Evolutionary conservation across 225 moss, liverwort and hornwort species (phyloP), one percentile per base, ranked within the genome.

Genomic region (Lunularia cruciata): DNA sequence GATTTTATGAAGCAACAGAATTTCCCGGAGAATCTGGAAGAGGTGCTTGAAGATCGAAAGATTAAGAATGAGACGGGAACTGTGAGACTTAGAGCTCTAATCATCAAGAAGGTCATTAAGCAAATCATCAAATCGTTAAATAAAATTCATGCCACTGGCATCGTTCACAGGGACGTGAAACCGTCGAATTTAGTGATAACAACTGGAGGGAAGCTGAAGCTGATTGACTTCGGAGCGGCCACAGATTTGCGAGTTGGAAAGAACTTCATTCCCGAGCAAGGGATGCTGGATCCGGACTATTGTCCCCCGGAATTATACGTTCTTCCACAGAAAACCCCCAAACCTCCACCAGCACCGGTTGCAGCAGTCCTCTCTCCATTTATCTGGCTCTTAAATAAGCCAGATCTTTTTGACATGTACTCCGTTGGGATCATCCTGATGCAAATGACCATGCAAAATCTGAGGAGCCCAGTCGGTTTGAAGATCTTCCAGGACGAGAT

Each of bases 351-450:
- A 39, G 87, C 73, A 9, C 95, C 92, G 6, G 63, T 96, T 25
- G 95, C 95, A 47, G 90, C 89, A 2, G 74, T 82, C 7, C 87
- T 96, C 4, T 96, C 95, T 8, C 95, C 95, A 0, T 73, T 96
- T 32, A 71, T 96, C 45, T 96, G 92, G 80, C 83, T 83, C 77
- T 69, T 90, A 11, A 92, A 87, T 40, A 84, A 88, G 68, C 95
- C 95, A 30, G 95, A 96, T 72, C 82, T 90, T 55, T 96, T 92
- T 71, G 95, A 96, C 74, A 92, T 87, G 73, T 96, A 96, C 72
- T 92, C 95, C 31, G 81, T 83, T 26, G 95, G 95, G 23, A 77
- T 96, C 75, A 87, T 96, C 11, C 82, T 96, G 22, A 75, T 96
- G 43, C 92, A 92, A 71, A 82, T 96, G 82, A 70, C 90, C 10